Evolutionary conservation across 2,329 filamentous ascomycete species (phyloP), one percentile per base, ranked within the genome.

Genomic region (Lachnellula hyalina): DNA sequence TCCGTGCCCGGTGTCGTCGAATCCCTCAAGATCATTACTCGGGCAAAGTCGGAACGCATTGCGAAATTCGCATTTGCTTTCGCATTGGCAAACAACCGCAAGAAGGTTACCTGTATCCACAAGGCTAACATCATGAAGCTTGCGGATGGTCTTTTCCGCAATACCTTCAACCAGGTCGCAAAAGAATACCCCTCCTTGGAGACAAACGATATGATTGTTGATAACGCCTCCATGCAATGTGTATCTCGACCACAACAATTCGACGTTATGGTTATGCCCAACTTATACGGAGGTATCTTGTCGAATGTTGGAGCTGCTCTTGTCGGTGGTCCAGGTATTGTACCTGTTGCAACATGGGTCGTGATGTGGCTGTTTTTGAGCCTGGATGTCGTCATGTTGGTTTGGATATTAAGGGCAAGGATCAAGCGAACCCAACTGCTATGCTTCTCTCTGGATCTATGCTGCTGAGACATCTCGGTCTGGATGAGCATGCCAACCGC

Each of bases 71-170:
- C 94, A 64, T 97, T 97, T 75, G 87, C 89, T 72, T 99, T 99
- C 71, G 94, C 94, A 56, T 87, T 97, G 56, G 94, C 94, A 76
- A 99, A 99, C 83, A 93, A 95, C 84, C 86, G 94, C 73, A 93
- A 95, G 83, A 97, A 97, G 88, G 90, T 99, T 55, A 97, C 94
- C 65, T 96, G 93, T 80, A 97, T 99, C 73, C 94, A 99, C 87
- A 99, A 99, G 84, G 94, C 94, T 77, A 99, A 99, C 83, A 99
- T 99, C 80, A 99, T 99, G 94, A 99, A 99, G 84, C 83, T 99
- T 57, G 93, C 92, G 73, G 94, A 99, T 68, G 94, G 94, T 76
- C 89, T 99, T 55, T 99, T 99, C 90, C 89, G 94, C 74, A 93
- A 86, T 79, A 97, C 94, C 66, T 95, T 97, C 83, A 90, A 96